Conservation (phyloP, 768 basidiomycete species). For the Cyathus striatus region DNA sequence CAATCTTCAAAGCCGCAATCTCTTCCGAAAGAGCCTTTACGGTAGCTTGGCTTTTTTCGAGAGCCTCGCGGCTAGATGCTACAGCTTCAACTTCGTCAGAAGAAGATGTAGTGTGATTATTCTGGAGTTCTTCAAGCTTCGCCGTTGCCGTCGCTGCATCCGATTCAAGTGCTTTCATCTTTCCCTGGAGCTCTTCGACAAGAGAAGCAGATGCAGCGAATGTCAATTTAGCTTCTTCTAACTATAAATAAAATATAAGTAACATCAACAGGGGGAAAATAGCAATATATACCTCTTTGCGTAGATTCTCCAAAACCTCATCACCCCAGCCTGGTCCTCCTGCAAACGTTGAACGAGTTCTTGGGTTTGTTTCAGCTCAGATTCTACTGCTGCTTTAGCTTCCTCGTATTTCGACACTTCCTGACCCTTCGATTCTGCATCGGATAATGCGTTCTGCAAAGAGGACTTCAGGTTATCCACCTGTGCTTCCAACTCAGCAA, state of each 20-base stretch:
- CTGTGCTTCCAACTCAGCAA: constrained; percentile 49
- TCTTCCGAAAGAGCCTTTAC: constrained; percentile 52
- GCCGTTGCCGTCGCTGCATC: constrained; percentile 47
- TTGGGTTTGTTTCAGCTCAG: constrained; percentile 38
- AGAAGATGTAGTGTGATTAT: constrained; percentile 36
- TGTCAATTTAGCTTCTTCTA: constrained; percentile 41
- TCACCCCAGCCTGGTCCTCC: constrained; percentile 23
- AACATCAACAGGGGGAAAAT: constrained; percentile 1
- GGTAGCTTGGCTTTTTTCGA: constrained; percentile 59
- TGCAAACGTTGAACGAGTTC: constrained; percentile 33
- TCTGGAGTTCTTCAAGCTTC: constrained; percentile 45
- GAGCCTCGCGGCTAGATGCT: constrained; percentile 57
- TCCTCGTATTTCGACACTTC: constrained; percentile 41
- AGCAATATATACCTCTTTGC: constrained; percentile 43
- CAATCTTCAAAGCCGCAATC: constrained; percentile 40
- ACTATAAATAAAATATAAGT: constrained; percentile 27
- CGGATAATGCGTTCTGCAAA: constrained; percentile 39
- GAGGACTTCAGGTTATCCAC: constrained; percentile 43
- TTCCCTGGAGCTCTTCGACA: constrained; percentile 42
- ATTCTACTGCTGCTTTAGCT: constrained; percentile 44
- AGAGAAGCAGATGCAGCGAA: constrained; percentile 36
- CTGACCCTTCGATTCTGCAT: constrained; percentile 41
- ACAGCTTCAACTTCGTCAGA: constrained; percentile 44
- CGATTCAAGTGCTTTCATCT: constrained; percentile 45
- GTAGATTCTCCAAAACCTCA: constrained; percentile 33